phyloP scores from a whole-genome alignment of 768 basidiomycete species.

The Dioszegia crocea region DNA sequence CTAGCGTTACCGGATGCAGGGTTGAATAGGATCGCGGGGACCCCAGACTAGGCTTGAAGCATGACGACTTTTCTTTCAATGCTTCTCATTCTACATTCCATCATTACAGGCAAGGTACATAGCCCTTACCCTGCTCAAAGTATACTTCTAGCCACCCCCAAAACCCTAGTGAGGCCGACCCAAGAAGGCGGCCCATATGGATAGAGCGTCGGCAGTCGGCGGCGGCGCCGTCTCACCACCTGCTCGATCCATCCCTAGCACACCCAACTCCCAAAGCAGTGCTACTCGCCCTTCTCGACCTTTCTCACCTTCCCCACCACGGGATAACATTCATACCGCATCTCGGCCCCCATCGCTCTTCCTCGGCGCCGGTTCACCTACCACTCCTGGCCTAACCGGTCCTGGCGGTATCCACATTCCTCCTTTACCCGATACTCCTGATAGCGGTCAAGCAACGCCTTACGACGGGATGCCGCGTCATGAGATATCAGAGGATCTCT shows the following conservation, averaged over 20 bases:
- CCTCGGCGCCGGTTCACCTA: constrained; percentile 18
- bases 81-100: no score
- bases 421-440: not conserved
- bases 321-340: constrained; percentile 32
- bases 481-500: not conserved
- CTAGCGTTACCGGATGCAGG: no score
- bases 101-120: no score
- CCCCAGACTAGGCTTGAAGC: no score
- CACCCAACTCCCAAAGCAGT: not conserved
- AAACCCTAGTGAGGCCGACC: no score
- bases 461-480: constrained; percentile 1
- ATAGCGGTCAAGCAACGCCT: not conserved
- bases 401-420: not conserved
- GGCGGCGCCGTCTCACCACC: no score
- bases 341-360: constrained; percentile 34
- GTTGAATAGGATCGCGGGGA: no score
- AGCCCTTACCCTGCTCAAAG: no score
- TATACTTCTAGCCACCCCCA: no score
- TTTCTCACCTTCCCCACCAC: constrained; percentile 39
- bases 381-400: constrained; percentile 5
- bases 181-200: no score
- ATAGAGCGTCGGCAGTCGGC: no score
- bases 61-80: no score
- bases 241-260: not conserved
- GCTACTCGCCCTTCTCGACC: constrained; percentile 15